Base-by-base conservation (phyloP, 768 basidiomycete species). In the Leccinum ochraceum region DNA sequence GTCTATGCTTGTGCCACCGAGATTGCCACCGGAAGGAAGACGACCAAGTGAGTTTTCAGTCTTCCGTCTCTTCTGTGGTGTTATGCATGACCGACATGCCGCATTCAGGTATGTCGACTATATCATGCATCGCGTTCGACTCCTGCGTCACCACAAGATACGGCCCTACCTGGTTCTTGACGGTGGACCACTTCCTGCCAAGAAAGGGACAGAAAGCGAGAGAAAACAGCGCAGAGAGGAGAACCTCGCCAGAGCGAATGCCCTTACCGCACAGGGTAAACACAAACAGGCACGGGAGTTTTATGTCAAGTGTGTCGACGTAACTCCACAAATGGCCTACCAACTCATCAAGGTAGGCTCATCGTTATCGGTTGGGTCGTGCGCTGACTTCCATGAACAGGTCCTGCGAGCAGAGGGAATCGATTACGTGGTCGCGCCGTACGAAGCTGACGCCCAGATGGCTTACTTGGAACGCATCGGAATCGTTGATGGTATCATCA, bases 401-500 rank as follows among this genome's bases (percentile, higher is more conserved):
- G 95, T 92, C 11, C 80, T 99, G 34, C 83, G 83, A 53, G 91
- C 89, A 11, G 95, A 97, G 69, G 76, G 78, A 17, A 83, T 98
- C 8, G 72, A 82, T 20, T 97, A 96, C 70, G 79, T 98, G 42
- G 97, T 98, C 17, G 96, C 97, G 4, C 97, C 97, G 0, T 99
- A 98, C 74, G 97, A 99, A 79, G 97, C 97, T 1, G 97, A 99
- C 69, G 94, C 97, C 1, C 97, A 99, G 74, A 83, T 99, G 59
- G 90, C 93, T 50, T 98, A 90, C 75, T 83, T 99, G 49, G 97
- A 98, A 70, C 85, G 84, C 53, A 73, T 79, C 48, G 93, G 93
- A 17, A 68, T 91, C 36, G 92, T 94, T 44, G 89, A 95, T 71
- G 97, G 88, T 3, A 89, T 99, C 73, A 83, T 99, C 66, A 98